A percentile compares a stretch with the other conserved stretches of the same genome.
These are phyloP conservation scores for Phytophthora europaea DNA, from an alignment of 352 stramenopile genomes.

Conservation along the genomic window DNA sequence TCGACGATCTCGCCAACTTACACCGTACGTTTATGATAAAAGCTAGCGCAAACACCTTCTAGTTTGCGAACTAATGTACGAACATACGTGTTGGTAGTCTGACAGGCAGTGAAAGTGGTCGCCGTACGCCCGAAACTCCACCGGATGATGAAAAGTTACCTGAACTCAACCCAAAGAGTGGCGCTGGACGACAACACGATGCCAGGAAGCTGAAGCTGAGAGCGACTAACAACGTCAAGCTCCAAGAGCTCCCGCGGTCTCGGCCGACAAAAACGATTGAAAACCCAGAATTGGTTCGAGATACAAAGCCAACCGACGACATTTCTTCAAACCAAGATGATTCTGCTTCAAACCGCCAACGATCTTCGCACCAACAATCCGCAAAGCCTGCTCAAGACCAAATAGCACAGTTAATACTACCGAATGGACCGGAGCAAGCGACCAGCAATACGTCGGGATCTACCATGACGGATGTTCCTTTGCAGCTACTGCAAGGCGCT, in stretches of 20 bases:
- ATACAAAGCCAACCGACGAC: neutral
- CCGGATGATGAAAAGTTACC: conserved; percentile 1
- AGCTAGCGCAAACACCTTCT: neutral
- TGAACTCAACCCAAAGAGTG: conserved; percentile 1
- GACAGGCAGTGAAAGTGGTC: conserved; percentile 21
- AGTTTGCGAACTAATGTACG: too few relatives aligned
- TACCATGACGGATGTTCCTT: conserved; percentile 56
- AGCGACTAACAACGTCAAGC: conserved; percentile 31
- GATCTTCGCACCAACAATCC: conserved; percentile 4
- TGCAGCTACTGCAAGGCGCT: conserved; percentile 67
- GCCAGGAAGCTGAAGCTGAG: conserved; percentile 20
- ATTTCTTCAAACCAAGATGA: conserved; percentile 50
- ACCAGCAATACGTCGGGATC: conserved; percentile 1
- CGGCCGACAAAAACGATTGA: neutral
- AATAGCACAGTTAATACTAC: conserved; percentile 21
- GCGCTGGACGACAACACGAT: conserved; percentile 4
- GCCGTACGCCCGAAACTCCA: conserved; percentile 30
- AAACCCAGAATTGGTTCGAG: conserved; percentile 4
- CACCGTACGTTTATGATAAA: conserved; percentile 43
- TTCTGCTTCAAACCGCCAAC: neutral
- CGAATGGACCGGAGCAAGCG: conserved; percentile 19
- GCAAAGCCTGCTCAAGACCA: conserved; percentile 43
- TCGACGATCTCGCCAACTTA: conserved; percentile 47
- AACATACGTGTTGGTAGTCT: conserved; percentile 16
- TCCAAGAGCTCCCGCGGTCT: conserved; percentile 24